A percentile compares a stretch with the other conserved stretches of the same genome.
phyloP scores from a whole-genome alignment of 192 early-diverging fungal species.

The Umbelopsis sp. region DNA sequence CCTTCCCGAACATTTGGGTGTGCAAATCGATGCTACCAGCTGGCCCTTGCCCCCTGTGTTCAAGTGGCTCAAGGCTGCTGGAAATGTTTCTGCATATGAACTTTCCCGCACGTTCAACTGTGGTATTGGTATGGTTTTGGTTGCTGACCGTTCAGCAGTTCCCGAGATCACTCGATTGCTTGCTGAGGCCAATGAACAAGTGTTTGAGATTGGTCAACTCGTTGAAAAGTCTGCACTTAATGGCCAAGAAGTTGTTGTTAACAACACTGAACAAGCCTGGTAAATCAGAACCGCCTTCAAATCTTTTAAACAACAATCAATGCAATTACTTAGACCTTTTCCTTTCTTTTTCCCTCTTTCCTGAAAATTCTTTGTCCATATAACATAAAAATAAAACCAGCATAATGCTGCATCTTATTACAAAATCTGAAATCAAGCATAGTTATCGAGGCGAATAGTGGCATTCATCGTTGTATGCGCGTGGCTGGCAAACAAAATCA shows the following conservation, averaged over 20 bases:
- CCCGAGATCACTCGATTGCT: conserved; percentile 62
- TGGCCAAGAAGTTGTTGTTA: conserved; percentile 55
- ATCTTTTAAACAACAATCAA: background rate
- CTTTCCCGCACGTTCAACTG: conserved; percentile 99
- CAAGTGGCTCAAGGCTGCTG: conserved; percentile 89
- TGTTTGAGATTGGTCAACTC: conserved; percentile 75
- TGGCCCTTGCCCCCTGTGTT: conserved; percentile 94
- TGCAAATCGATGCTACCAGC: conserved; percentile 75
- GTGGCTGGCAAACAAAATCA: no score
- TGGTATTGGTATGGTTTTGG: conserved; percentile 97
- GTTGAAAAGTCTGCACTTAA: conserved; percentile 48
- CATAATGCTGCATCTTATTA: no score
- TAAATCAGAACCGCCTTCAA: conserved; percentile 20
- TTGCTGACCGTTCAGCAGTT: conserved; percentile 70
- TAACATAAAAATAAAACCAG: background rate
- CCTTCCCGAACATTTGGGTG: conserved; percentile 82
- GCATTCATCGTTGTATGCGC: no score
- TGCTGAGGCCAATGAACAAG: conserved; percentile 61
- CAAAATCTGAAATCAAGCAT: no score
- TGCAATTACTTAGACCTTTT: background rate
- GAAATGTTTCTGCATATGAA: conserved; percentile 79
- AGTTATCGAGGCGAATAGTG: no score
- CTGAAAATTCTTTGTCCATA: background rate
- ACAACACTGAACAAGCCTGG: conserved; percentile 37
- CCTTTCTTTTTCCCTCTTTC: background rate